A percentile compares a stretch with the other conserved stretches of the same genome.
Conservation (phyloP, 345 rosid genomes). For the Lepidium sativum region DNA sequence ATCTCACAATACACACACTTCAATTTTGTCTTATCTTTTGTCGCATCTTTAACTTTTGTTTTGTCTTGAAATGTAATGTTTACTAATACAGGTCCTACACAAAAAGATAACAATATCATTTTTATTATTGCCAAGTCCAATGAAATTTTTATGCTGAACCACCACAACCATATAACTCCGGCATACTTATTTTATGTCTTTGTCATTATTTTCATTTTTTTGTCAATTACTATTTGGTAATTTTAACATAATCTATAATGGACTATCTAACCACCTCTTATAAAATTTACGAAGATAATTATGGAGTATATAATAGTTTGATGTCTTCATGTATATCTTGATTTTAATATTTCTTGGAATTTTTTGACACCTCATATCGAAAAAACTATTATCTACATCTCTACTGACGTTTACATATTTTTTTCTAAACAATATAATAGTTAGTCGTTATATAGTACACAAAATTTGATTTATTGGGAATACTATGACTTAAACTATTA, state of each 20-base stretch:
- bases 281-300: not conserved
- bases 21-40: constrained; percentile 13
- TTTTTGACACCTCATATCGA: not conserved
- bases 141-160: not conserved
- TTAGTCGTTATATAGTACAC: too few relatives aligned
- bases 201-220: not conserved
- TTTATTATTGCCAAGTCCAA: constrained; percentile 5
- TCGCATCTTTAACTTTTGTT: not conserved
- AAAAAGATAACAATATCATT: constrained; percentile 8
- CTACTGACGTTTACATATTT: too few relatives aligned
- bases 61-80: constrained; percentile 12
- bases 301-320: not conserved
- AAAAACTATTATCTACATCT: not conserved
- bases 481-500: too few relatives aligned
- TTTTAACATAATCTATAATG: not conserved
- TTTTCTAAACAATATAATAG: too few relatives aligned
- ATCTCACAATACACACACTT: constrained; percentile 8
- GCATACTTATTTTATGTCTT: constrained; percentile 4
- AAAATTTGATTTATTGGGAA: too few relatives aligned
- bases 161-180: not conserved
- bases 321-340: not conserved
- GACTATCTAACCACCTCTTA: not conserved
- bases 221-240: not conserved
- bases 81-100: constrained; percentile 13
- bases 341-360: not conserved